Percentiles rank a stretch among this genome's conserved stretches.
phyloP scores from a whole-genome alignment of 2,329 filamentous ascomycete species.

The Alternaria sp. region DNA sequence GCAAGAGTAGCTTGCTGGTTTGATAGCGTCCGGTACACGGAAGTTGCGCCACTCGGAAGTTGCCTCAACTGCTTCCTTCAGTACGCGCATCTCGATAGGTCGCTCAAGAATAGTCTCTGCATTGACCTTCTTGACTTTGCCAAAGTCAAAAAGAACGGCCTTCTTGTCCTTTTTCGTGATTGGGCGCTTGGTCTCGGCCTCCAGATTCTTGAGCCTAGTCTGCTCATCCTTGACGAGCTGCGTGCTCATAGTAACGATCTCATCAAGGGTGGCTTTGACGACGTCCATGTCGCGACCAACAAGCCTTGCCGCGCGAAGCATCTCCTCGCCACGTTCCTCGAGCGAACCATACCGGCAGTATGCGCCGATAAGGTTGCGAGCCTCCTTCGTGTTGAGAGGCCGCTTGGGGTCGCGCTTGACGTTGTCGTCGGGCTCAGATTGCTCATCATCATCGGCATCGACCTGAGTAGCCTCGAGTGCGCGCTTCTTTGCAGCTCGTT shows the following conservation, averaged over 20 bases:
- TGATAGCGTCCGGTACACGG: conserved; percentile 88
- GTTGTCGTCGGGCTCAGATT: conserved; percentile 53
- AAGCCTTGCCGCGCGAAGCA: conserved; percentile 86
- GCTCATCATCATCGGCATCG: conserved; percentile 67
- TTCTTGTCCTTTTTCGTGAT: conserved; percentile 98
- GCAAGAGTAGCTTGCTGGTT: conserved; percentile 89
- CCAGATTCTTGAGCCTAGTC: conserved; percentile 67
- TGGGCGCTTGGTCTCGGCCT: conserved; percentile 76
- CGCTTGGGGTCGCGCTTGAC: conserved; percentile 79
- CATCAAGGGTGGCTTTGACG: conserved; percentile 76
- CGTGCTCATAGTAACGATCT: conserved; percentile 77
- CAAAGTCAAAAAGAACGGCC: conserved; percentile 93
- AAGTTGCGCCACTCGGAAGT: conserved; percentile 77
- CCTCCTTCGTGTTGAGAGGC: conserved; percentile 91
- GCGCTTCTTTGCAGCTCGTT: conserved; percentile 74
- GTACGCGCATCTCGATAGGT: conserved; percentile 84
- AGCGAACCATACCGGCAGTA: conserved; percentile 92
- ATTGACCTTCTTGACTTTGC: conserved; percentile 92
- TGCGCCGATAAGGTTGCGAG: conserved; percentile 86
- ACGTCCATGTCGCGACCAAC: conserved; percentile 82
- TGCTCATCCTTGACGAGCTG: conserved; percentile 77
- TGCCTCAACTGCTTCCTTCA: conserved; percentile 75
- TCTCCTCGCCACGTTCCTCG: conserved; percentile 85
- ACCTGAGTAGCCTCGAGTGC: conserved; percentile 71
- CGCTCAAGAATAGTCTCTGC: conserved; percentile 94